Evolutionary conservation across 352 stramenopile genomes (phyloP), one percentile per base, ranked within the genome.

Genomic region (Phytophthora sojae): DNA sequence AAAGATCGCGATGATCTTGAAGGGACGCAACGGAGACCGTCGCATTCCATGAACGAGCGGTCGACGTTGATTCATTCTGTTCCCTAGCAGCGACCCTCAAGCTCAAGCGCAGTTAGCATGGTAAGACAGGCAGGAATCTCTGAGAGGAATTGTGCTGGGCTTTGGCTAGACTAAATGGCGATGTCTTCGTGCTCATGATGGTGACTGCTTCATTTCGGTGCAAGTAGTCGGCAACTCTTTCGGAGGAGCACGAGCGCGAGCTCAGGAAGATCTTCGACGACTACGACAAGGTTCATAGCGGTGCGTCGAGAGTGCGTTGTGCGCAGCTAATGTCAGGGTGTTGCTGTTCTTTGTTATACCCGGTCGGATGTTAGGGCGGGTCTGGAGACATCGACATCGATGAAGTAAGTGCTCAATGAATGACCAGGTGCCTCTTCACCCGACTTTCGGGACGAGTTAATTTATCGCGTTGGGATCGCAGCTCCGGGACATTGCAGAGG

Each of bases 191-290:
- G 29, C 29, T 35, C 29, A 35, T 35, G 29, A 2, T 2, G 7
- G n/a, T 61, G 9, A 3, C 26, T 21, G 44, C 14, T 45, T 54
- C 17, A 42, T 54, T 35, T 56, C 15, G 14, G 35, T 59, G 52
- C 7, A 29, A 19, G 6, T 54, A 73, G 80, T 63, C 74, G n/a
- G 73, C 77, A 21, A 76, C 82, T 7, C 79, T 94, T 56, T 91
- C 83, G 50, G 73, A 89, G 44, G 85, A 92, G 61, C 78, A 91
- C 57, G 82, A 92, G 70, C 78, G 57, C 4, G 84, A 94, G 71
- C 81, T 94, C 64, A 77, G 71, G 61, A 92, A 92, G 66, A 89
- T 92, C 60, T 91, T 92, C 56, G 86, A 92, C 67, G 83, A 90
- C 76, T 92, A 91, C 55, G 84, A 92, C 42, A 77, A 91, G 73